Evolutionary conservation across 257 asterid genomes (phyloP).

Genomic region (Phtheirospermum japonicum): DNA sequence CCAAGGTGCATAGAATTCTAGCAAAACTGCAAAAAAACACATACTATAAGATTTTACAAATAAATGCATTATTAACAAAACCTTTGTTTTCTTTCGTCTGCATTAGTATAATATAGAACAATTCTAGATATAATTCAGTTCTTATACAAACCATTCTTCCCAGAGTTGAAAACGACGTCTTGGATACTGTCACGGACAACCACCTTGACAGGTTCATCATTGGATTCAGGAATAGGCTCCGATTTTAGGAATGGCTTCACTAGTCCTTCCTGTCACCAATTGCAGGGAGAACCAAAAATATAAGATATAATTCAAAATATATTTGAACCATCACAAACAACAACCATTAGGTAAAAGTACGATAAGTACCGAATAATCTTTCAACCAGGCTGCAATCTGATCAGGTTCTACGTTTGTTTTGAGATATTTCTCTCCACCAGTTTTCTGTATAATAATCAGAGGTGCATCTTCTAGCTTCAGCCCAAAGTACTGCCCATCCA

Average conservation of each 20-base stretch:
- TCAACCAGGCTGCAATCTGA: conserved; percentile 57
- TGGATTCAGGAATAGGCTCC: conserved; percentile 71
- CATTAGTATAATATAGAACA: too few relatives aligned
- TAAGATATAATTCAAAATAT: neutral
- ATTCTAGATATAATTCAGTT: too few relatives aligned
- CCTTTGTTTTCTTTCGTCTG: too few relatives aligned
- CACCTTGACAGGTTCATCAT: conserved; percentile 81
- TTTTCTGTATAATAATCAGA: conserved; percentile 48
- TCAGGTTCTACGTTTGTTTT: conserved; percentile 55
- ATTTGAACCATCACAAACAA: conserved; percentile 5
- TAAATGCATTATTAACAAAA: too few relatives aligned
- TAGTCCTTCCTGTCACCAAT: conserved; percentile 53
- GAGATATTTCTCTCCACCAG: conserved; percentile 52
- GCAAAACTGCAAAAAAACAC: conserved; percentile 42
- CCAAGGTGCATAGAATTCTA: conserved; percentile 88
- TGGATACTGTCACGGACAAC: conserved; percentile 64
- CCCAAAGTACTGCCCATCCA: conserved; percentile 69
- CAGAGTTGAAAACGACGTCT: conserved; percentile 65
- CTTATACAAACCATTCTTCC: conserved; percentile 74
- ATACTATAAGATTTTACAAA: neutral
- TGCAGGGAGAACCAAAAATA: conserved; percentile 7
- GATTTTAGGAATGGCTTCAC: conserved; percentile 63
- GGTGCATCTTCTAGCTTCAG: conserved; percentile 61
- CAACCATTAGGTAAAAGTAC: conserved; percentile 2
- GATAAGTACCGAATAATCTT: conserved; percentile 62